Evolutionary conservation across 202 grass and related monocot genomes (phyloP).

Genomic region (Panicum hallii): DNA sequence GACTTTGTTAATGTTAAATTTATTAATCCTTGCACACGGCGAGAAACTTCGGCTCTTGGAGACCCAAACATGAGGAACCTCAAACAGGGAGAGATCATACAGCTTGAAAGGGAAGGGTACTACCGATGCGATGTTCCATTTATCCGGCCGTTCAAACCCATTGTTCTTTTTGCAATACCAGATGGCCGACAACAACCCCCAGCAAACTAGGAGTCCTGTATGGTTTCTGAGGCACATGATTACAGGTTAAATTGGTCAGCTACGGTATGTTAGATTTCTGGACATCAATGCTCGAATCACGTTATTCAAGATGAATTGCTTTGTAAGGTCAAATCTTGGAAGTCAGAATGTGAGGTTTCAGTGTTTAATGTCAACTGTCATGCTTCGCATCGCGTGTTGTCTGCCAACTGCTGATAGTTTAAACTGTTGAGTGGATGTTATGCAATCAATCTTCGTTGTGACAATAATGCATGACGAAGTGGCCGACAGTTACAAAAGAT

Average conservation of each 20-base stretch:
- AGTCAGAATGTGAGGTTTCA: not conserved
- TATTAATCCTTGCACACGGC: constrained; percentile 72
- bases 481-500: no score
- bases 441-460: no score
- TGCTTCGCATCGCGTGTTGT: constrained; percentile 19
- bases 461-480: no score
- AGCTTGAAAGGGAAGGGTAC: constrained; percentile 93
- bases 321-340: constrained; percentile 37
- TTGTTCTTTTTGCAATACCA: constrained; percentile 88
- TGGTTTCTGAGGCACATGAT: constrained; percentile 9
- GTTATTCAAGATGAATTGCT: constrained; percentile 17
- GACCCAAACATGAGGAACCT: constrained; percentile 79
- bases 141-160: constrained; percentile 61
- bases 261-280: not conserved
- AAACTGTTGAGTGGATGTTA: no score
- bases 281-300: constrained; percentile 7
- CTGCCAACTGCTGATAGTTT: not conserved
- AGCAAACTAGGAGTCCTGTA: constrained; percentile 23
- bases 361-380: not conserved
- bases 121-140: constrained; percentile 88
- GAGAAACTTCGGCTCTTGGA: constrained; percentile 72
- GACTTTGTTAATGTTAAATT: constrained; percentile 57
- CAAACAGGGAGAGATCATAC: constrained; percentile 83
- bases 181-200: constrained; percentile 70
- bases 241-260: no score